Evolutionary conservation across 177 flowering plant genomes (phyloP), one percentile per base, ranked within the genome.

Genomic region (Tripterygium wilfordii): DNA sequence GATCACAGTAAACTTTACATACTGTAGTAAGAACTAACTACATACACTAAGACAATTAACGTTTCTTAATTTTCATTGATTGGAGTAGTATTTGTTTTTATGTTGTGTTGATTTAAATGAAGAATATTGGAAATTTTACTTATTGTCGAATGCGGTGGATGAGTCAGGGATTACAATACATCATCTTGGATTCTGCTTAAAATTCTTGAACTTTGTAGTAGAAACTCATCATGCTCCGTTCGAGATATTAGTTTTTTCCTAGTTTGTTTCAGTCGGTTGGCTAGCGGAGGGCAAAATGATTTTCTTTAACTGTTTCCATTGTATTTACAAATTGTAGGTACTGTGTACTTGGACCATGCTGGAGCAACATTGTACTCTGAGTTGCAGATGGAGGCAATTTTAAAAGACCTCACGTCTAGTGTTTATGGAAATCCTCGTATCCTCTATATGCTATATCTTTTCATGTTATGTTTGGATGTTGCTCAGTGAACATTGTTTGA

Each of bases 391-490:
- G 97, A 89, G 62, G 63, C 70, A 2, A 38, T 82, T 7, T 67
- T 77, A 45, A 84, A 75, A 49, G 89, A 86, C 33, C 70, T 92
- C 22, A 71, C 67, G 20, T 36, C 77, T 18, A 80, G 42, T 60
- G 75, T 89, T 25, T 89, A 79, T 63, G 99, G 88, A 22, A 92
- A 92, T 67, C 99, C 99, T 31, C 99, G 97, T 92, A 92, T 84
- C 91, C 91, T 40, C 22, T 8, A 35, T 32, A 32, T 32, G 36
- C 14, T 32, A 3, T n/a, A 32, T 5, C 14, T 32, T 10, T 32
- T 10, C 6, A 32, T 32, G 36, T 9, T n/a, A n/a, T n/a, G 36
- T 9, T 32, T 32, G 6, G 3, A 32, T 10, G 13, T 32, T 32
- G 14, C 13, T 10, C 2, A 12, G 14, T 32, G 5, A n/a, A 3